These are phyloP conservation scores for Colletotrichum euphorbiae DNA, from an alignment of 2,329 filamentous ascomycete species.

Conservation along the genomic window DNA sequence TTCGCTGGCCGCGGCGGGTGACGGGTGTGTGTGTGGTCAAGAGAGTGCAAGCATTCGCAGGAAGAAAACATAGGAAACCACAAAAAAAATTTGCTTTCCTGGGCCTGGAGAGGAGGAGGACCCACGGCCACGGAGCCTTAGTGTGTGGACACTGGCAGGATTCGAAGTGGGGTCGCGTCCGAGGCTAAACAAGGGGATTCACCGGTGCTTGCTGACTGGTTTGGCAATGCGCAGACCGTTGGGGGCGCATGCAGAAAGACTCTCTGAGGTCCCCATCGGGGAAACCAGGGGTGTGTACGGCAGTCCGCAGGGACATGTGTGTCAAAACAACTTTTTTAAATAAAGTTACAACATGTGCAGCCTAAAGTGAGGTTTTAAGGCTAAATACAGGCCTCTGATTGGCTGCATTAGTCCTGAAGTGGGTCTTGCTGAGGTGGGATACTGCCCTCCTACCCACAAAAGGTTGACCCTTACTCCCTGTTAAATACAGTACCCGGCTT, in stretches of 20 bases:
- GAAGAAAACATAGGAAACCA: conserved; percentile 26
- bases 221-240: not conserved
- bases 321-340: too few species aligned
- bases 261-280: not conserved
- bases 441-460: too few species aligned
- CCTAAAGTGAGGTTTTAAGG: too few species aligned
- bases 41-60: conserved; percentile 23
- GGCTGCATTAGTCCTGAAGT: too few species aligned
- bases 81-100: conserved; percentile 13
- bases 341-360: too few species aligned
- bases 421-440: too few species aligned
- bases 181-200: conserved; percentile 29
- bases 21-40: conserved; percentile 3
- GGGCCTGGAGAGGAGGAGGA: conserved; percentile 12
- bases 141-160: conserved; percentile 24
- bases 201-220: conserved; percentile 1
- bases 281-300: conserved; percentile 17
- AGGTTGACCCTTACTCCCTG: too few species aligned
- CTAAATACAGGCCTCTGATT: too few species aligned
- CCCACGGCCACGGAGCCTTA: conserved; percentile 16
- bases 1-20: not conserved
- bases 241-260: conserved; percentile 9
- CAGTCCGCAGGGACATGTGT: too few species aligned
- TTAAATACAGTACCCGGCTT: too few species aligned
- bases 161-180: conserved; percentile 15